Percentiles rank a stretch among this genome's conserved stretches.
Evolutionary conservation across 106 monocot species (phyloP).

Genomic region (Phalaenopsis aphrodite): DNA sequence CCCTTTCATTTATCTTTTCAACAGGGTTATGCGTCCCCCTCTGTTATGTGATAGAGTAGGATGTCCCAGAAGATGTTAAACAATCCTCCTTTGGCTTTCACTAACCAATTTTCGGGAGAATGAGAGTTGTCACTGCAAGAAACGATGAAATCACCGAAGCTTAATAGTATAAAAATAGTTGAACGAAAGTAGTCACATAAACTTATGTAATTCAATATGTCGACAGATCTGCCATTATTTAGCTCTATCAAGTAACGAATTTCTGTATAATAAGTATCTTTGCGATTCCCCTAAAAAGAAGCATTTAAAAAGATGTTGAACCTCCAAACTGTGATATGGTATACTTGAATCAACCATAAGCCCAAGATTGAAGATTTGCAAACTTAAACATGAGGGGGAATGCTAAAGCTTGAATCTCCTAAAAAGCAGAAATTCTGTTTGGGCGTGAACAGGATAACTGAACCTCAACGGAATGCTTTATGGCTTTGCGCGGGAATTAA

Average conservation of each 20-base stretch:
- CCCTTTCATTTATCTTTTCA: slow-evolving; percentile 12
- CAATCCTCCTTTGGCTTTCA: neutral
- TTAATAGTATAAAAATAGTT: neutral
- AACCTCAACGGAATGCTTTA: too few species aligned
- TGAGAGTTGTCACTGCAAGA: neutral
- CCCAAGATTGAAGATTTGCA: too few species aligned
- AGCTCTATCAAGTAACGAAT: neutral
- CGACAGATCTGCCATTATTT: neutral
- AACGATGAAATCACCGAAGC: neutral
- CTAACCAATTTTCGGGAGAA: neutral
- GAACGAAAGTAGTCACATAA: neutral
- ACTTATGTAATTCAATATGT: neutral
- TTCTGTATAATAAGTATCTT: too few species aligned
- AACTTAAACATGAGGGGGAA: too few species aligned
- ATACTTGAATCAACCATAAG: neutral
- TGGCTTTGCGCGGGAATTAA: too few species aligned
- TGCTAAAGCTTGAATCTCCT: too few species aligned
- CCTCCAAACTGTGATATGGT: neutral
- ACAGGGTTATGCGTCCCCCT: neutral
- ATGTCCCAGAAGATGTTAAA: neutral
- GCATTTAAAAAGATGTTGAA: neutral
- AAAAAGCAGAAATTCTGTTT: too few species aligned
- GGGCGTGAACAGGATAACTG: too few species aligned
- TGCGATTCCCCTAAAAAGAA: neutral
- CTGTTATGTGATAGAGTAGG: neutral